A percentile compares a stretch with the other conserved stretches of the same genome.
phyloP scores from a whole-genome alignment of 139 green algal species.

The Asterochloris sp. region DNA sequence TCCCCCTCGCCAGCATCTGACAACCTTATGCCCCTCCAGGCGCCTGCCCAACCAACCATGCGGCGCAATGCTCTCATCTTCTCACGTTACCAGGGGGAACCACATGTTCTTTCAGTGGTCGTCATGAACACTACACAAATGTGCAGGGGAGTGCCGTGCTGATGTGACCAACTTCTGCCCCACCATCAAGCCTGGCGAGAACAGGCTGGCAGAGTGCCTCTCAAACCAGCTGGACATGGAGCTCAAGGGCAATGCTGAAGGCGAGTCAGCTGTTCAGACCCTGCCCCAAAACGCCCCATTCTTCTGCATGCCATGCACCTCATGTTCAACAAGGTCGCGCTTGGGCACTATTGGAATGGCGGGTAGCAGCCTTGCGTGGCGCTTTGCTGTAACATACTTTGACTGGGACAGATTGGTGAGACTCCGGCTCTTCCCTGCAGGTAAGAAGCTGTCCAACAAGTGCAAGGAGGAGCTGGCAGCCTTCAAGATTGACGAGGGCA shows the following conservation, averaged over 20 bases:
- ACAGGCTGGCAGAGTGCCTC: conserved; percentile 60
- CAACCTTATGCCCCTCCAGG: neutral
- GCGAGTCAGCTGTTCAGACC: neutral
- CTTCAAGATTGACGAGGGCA: conserved; percentile 64
- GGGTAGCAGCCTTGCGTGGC: neutral
- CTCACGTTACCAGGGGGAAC: no score
- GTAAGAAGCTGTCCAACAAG: conserved; percentile 38
- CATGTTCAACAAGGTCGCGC: neutral
- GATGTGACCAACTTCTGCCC: conserved; percentile 65
- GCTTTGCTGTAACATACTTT: neutral
- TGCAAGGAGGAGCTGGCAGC: conserved; percentile 64
- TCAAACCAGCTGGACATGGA: conserved; percentile 51
- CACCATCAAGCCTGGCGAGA: conserved; percentile 47
- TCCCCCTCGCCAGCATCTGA: no score
- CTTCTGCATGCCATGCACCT: neutral
- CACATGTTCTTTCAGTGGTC: neutral
- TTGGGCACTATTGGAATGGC: neutral
- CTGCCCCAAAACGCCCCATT: no score
- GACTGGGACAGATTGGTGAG: neutral
- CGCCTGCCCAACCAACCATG: no score
- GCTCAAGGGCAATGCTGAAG: conserved; percentile 29
- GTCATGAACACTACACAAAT: neutral
- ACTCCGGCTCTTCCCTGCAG: conserved; percentile 1
- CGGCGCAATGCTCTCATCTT: no score
- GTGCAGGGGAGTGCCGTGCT: conserved; percentile 55